A percentile compares a stretch with the other conserved stretches of the same genome.
Conservation (phyloP, 495 filamentous ascomycete species). For the Aspergillus ellipticus region DNA sequence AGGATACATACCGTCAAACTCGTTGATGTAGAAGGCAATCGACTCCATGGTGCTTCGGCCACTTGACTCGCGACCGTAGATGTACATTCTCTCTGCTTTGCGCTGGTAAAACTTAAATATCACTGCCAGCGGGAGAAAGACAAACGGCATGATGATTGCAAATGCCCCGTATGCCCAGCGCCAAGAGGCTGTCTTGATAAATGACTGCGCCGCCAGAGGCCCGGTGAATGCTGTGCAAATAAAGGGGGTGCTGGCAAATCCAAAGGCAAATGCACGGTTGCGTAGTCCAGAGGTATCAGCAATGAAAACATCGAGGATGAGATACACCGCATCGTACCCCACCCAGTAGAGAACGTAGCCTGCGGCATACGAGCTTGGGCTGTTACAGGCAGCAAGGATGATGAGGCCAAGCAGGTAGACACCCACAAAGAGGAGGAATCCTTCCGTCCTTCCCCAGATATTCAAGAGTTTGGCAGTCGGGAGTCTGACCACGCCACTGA, state of each 20-base stretch:
- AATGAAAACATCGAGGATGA: slow-evolving; percentile 57
- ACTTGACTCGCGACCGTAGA: slow-evolving; percentile 34
- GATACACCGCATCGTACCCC: slow-evolving; percentile 54
- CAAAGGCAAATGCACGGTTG: slow-evolving; percentile 60
- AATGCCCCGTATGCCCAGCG: slow-evolving; percentile 64
- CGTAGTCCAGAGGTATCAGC: slow-evolving; percentile 61
- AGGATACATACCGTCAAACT: slow-evolving; percentile 51
- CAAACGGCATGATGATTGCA: slow-evolving; percentile 51
- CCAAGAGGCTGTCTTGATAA: slow-evolving; percentile 51
- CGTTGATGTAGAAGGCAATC: slow-evolving; percentile 51
- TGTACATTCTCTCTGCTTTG: slow-evolving; percentile 49
- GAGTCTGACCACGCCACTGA: slow-evolving; percentile 65
- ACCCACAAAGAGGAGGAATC: slow-evolving; percentile 41
- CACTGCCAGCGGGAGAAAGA: slow-evolving; percentile 47
- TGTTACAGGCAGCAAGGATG: slow-evolving; percentile 44
- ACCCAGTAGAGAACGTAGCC: slow-evolving; percentile 54
- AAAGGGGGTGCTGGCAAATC: slow-evolving; percentile 56
- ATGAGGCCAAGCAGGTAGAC: slow-evolving; percentile 42
- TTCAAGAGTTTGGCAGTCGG: slow-evolving; percentile 66
- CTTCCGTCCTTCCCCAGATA: slow-evolving; percentile 58
- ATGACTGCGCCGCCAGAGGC: slow-evolving; percentile 30
- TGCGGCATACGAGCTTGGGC: slow-evolving; percentile 43
- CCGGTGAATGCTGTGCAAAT: slow-evolving; percentile 47
- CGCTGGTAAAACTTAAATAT: slow-evolving; percentile 53
- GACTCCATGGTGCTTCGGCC: slow-evolving; percentile 44